A percentile compares a stretch with the other conserved stretches of the same genome.
Conservation (phyloP, 768 basidiomycete species). For the Pisolithus marmoratus region DNA sequence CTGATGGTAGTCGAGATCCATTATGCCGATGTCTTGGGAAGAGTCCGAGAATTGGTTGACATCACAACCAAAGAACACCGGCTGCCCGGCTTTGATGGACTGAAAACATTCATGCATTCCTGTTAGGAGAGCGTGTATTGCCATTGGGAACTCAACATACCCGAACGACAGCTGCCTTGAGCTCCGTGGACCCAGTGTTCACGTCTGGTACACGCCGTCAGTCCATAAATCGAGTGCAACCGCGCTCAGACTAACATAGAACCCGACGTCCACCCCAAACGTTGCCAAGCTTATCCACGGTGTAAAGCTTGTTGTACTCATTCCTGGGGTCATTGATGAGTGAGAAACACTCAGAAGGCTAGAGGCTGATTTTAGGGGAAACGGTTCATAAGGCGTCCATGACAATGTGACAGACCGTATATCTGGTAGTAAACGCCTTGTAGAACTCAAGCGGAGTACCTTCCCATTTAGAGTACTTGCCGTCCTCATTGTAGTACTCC, state of each 20-base stretch:
- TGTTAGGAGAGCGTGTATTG: background rate
- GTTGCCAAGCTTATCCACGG: slow-evolving; percentile 90
- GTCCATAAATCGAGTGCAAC: background rate
- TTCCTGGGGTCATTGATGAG: slow-evolving; percentile 95
- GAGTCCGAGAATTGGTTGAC: slow-evolving; percentile 82
- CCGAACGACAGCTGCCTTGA: slow-evolving; percentile 80
- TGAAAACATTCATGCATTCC: slow-evolving; percentile 13
- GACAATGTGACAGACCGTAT: slow-evolving; percentile 37
- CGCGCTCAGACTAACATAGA: slow-evolving; percentile 50
- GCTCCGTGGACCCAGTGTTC: slow-evolving; percentile 75
- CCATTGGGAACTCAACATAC: slow-evolving; percentile 22
- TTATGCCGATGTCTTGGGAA: slow-evolving; percentile 55
- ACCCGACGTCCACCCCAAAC: slow-evolving; percentile 84
- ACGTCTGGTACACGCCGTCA: slow-evolving; percentile 52
- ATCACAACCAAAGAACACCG: slow-evolving; percentile 96
- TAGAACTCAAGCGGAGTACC: slow-evolving; percentile 82
- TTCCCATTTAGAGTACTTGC: slow-evolving; percentile 68
- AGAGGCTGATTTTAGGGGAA: background rate
- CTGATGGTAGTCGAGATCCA: slow-evolving; percentile 81
- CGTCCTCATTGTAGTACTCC: slow-evolving; percentile 84
- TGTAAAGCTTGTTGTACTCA: slow-evolving; percentile 74
- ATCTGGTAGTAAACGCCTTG: slow-evolving; percentile 53
- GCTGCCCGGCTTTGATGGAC: slow-evolving; percentile 80
- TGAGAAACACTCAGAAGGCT: slow-evolving; percentile 79
- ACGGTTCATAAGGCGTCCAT: background rate